Evolutionary conservation across 2,329 filamentous ascomycete species (phyloP).

Genomic region (Ophiostoma quercus): DNA sequence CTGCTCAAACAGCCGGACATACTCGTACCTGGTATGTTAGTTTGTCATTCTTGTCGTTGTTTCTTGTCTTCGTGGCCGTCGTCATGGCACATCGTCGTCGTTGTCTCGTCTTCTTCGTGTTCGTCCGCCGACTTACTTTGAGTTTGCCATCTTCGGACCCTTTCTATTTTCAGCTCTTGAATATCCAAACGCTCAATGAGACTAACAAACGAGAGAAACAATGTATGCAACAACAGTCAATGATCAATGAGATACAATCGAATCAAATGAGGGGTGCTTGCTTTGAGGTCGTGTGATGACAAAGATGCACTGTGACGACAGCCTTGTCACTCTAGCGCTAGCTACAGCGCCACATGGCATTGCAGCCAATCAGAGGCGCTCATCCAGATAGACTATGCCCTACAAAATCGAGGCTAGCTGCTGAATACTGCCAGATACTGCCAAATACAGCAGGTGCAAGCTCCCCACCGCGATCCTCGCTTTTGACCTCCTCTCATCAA

Average conservation of each 20-base stretch:
- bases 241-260: background rate
- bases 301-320: constrained; percentile 9
- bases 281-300: background rate
- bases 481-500: background rate
- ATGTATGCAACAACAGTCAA: background rate
- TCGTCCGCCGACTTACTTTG: constrained; percentile 28
- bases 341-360: background rate
- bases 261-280: background rate
- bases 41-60: background rate
- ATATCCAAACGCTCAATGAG: background rate
- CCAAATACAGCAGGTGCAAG: background rate
- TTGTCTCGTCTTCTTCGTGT: background rate
- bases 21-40: constrained; percentile 66
- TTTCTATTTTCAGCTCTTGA: background rate
- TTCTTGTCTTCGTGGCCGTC: background rate
- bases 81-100: background rate
- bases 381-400: background rate
- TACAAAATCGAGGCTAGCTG: constrained; percentile 1
- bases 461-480: background rate
- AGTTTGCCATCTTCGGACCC: constrained; percentile 29
- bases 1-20: constrained; percentile 86
- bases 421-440: too few relatives aligned
- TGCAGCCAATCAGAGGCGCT: background rate
- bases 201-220: background rate
- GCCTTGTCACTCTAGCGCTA: constrained; percentile 13